Base-by-base conservation (phyloP, 306 rosid genomes). In the Corylus avellana region DNA sequence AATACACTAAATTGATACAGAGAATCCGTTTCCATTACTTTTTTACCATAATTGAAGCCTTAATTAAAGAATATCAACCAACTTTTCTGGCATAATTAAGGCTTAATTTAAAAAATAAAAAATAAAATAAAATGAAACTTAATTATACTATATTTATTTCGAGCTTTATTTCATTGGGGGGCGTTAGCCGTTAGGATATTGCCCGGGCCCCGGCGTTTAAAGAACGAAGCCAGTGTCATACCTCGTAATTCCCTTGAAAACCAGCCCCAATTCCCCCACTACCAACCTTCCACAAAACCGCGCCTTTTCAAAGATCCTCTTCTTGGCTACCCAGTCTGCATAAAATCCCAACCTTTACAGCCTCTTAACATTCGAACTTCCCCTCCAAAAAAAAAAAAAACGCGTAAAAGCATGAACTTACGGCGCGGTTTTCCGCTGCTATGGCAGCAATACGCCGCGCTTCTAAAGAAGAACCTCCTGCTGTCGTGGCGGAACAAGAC, bases 401-500 rank as follows among this genome's bases (percentile, higher is more conserved):
- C 3, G 3, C 16, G 17, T 32, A 5, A 51, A 18, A 12, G 18
- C 64, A 88, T 87, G 96, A 75, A 62, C 51, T 70, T 83, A 48
- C 82, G 13, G 75, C 81, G 86, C 80, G 94, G 93, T 2, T 63
- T 88, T 25, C 80, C 78, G 2, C 79, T 92, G 54, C 85, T 89
- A 5, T 5, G 48, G 17, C 92, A 87, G 9, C 98, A 94, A 76
- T 92, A 51, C 91, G 82, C 2, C 0, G 93, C 92, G 8, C 81
- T 94, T 1, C 64, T 91, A 42, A 85, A 39, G 70, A 94, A 94
- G 87, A 94, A 94, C 73, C 14, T 84, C 11, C 42, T 89, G 74
- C 89, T 92, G 4, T 88, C 97, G 54, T 91, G 93, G 90, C 87
- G 97, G 58, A 88, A 81, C 86, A 91, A 72, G 87, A 80, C 75